phyloP scores from a whole-genome alignment of 352 stramenopile genomes.

The Phytophthora fragariaefolia region DNA sequence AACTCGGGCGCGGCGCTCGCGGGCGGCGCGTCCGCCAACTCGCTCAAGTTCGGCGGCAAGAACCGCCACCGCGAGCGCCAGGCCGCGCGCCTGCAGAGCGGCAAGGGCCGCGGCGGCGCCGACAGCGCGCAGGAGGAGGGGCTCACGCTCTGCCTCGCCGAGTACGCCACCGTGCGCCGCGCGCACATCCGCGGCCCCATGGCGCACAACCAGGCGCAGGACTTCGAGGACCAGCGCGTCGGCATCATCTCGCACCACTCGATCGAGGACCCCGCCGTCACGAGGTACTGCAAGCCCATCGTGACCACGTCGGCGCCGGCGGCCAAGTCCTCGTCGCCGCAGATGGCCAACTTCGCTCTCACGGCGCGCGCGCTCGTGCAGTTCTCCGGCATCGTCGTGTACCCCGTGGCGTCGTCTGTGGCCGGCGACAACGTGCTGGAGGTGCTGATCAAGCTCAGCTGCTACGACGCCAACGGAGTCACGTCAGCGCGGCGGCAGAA shows the following conservation, averaged over 20 bases:
- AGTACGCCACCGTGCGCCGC: conserved; percentile 69
- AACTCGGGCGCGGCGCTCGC: conserved; percentile 24
- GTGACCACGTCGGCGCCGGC: conserved; percentile 29
- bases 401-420: conserved; percentile 52
- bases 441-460: conserved; percentile 72
- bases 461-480: conserved; percentile 58
- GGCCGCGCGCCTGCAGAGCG: conserved; percentile 10
- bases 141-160: conserved; percentile 59
- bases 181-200: conserved; percentile 46
- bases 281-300: conserved; percentile 67
- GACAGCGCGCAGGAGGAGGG: conserved; percentile 33
- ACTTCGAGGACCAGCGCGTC: conserved; percentile 57
- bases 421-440: conserved; percentile 55
- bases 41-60: conserved; percentile 53
- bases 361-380: conserved; percentile 57
- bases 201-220: conserved; percentile 35
- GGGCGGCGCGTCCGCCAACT: conserved; percentile 32
- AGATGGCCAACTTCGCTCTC: conserved; percentile 36
- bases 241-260: conserved; percentile 77
- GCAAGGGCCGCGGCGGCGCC: conserved; percentile 8
- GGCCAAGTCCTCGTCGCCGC: conserved; percentile 19
- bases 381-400: conserved; percentile 70
- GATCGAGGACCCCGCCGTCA: conserved; percentile 67
- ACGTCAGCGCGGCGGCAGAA: conserved; percentile 45
- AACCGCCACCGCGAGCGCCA: conserved; percentile 33